Conservation (phyloP, 2,329 filamentous ascomycete species). For the Cladosporium colombiae region DNA sequence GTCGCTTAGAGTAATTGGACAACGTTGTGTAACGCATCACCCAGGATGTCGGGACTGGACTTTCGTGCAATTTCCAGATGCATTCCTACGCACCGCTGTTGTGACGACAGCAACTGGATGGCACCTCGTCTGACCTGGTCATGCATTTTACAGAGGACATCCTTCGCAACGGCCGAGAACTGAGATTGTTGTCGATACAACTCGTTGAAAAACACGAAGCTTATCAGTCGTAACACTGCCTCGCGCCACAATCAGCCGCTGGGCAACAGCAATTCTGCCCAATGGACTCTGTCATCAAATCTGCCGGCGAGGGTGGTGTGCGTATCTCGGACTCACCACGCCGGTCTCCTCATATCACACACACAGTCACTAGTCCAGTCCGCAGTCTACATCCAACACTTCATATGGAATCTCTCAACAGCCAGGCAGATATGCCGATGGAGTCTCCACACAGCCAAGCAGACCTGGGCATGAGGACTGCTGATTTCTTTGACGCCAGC, state of each 20-base stretch:
- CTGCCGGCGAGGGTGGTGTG: constrained; percentile 17
- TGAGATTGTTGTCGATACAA: background rate
- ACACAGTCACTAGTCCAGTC: constrained; percentile 36
- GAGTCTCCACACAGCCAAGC: constrained; percentile 35
- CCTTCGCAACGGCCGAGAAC: background rate
- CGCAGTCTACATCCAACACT: constrained; percentile 39
- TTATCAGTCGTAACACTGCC: background rate
- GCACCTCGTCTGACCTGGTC: background rate
- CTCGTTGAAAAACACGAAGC: background rate
- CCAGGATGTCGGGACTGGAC: constrained; percentile 6
- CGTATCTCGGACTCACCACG: constrained; percentile 37
- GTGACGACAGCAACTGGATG: constrained; percentile 10
- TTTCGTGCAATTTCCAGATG: constrained; percentile 22
- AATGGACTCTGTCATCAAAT: constrained; percentile 8
- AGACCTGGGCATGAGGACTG: constrained; percentile 34
- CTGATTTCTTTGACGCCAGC: constrained; percentile 41
- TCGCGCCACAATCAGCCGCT: background rate
- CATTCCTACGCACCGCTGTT: constrained; percentile 28
- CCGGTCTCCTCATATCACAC: constrained; percentile 37
- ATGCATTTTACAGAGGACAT: background rate
- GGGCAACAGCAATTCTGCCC: constrained; percentile 10
- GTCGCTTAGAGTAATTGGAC: constrained; percentile 26
- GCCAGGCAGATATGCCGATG: constrained; percentile 22
- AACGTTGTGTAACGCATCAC: constrained; percentile 16
- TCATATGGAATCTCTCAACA: constrained; percentile 22